These are phyloP conservation scores for Moniliella sp. DNA, from an alignment of 1,284 basidiomycete species.

Conservation along the genomic window DNA sequence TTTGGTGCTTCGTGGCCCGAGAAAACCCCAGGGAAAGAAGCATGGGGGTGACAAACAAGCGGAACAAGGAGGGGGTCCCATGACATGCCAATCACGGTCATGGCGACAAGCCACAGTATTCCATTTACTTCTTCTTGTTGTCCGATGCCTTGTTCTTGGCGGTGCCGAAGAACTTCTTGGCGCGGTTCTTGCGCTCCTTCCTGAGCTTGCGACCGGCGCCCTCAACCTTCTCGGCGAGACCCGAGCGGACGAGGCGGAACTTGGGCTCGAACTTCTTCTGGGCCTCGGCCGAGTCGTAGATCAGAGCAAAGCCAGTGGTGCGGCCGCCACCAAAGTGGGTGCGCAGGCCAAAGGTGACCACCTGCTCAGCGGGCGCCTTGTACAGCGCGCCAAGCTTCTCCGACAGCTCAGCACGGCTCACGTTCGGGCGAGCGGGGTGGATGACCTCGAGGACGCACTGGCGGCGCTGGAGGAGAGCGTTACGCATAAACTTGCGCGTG, in stretches of 20 bases:
- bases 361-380: slow-evolving; percentile 46
- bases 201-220: slow-evolving; percentile 88
- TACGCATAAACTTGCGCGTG: slow-evolving; percentile 98
- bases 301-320: slow-evolving; percentile 79
- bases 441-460: slow-evolving; percentile 66
- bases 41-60: too few relatives aligned
- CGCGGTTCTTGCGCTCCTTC: slow-evolving; percentile 98
- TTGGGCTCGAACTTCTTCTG: slow-evolving; percentile 87
- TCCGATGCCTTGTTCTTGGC: slow-evolving; percentile 81
- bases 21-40: too few relatives aligned
- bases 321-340: slow-evolving; percentile 96
- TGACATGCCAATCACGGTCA: too few relatives aligned
- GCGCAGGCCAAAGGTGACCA: slow-evolving; percentile 44
- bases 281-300: slow-evolving; percentile 85
- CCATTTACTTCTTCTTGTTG: slow-evolving; percentile 32
- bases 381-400: slow-evolving; percentile 66
- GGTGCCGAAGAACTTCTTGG: slow-evolving; percentile 84
- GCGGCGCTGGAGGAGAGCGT: slow-evolving; percentile 76
- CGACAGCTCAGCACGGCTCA: slow-evolving; percentile 72
- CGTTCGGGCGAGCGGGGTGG: slow-evolving; percentile 82
- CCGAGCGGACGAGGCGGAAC: slow-evolving; percentile 82
- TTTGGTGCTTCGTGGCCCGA: too few relatives aligned
- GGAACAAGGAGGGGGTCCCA: too few relatives aligned
- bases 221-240: slow-evolving; percentile 61
- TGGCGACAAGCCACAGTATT: too few relatives aligned